These are phyloP conservation scores for Globisporangium heterothallicum DNA, from an alignment of 352 stramenopile genomes.

Conservation along the genomic window DNA sequence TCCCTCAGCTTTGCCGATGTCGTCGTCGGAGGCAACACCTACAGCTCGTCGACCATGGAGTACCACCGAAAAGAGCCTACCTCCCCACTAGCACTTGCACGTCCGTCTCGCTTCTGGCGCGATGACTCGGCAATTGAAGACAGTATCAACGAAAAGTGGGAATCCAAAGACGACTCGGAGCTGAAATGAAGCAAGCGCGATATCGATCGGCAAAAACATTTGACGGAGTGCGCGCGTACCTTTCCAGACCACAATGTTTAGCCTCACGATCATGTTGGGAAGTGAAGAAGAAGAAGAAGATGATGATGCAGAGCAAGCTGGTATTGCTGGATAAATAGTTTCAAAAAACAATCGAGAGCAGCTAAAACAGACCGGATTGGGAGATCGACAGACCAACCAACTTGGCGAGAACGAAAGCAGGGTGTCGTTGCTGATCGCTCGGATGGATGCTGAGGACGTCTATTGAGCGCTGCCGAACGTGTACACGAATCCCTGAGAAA, in stretches of 20 bases:
- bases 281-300: background rate
- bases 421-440: background rate
- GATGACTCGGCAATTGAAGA: slow-evolving; percentile 58
- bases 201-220: no score
- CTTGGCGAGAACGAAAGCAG: background rate
- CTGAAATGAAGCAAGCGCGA: slow-evolving; percentile 22
- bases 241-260: no score
- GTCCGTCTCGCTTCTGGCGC: slow-evolving; percentile 38
- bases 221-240: no score
- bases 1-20: slow-evolving; percentile 86
- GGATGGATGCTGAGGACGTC: background rate
- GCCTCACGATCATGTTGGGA: background rate
- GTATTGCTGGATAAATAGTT: background rate
- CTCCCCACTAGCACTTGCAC: slow-evolving; percentile 35
- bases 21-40: slow-evolving; percentile 48
- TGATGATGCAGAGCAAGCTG: background rate
- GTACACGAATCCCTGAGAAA: slow-evolving; percentile 63
- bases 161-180: slow-evolving; percentile 64
- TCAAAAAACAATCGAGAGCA: slow-evolving; percentile 4
- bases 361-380: background rate
- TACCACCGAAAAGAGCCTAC: slow-evolving; percentile 29
- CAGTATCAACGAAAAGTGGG: slow-evolving; percentile 61
- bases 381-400: background rate
- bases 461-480: slow-evolving; percentile 35
- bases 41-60: slow-evolving; percentile 14